Evolutionary conservation across 352 stramenopile species (phyloP), one percentile per base, ranked within the genome.

Genomic region (Saprolegnia parasitica): DNA sequence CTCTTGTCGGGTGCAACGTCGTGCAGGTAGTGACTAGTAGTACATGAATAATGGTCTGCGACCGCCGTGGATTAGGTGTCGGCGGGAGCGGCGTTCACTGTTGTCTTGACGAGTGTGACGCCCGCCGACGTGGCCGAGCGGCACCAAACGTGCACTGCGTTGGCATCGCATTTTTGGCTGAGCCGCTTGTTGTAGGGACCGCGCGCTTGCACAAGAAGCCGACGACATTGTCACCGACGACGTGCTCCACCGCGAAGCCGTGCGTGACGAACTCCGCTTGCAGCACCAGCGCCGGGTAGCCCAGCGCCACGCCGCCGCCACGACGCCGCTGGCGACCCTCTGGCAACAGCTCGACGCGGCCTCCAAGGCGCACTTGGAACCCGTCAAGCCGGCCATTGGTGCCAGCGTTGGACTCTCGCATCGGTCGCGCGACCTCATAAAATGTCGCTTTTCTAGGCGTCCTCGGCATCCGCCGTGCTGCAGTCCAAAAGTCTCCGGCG

Each of bases 1-100:
- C 84, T 18, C 68, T 82, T 6, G 68, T 88, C n/a, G 84, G 84
- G 6, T 73, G 89, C 13, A 74, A 76, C 10, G 79, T 86, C 11
- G 80, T 74, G 6, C 84, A 91, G 55, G 50, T 63, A 57, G 8
- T 40, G 49, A 6, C 16, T 26, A 23, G 23, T 6, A 26, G 29
- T 61, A 35, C 61, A 21, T 45, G 16, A 46, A 18, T 24, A 18
- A 45, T 13, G 1, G 35, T 18, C 20, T 35, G 24, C 23, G n/a
- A 21, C 29, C 29, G 29, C 29, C 29, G 29, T 6, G 29, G 2
- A 35, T 35, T 68, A 70, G 63, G 47, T 70, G 21, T 21, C 63
- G 26, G 63, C 63, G n/a, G 63, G 63, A 3, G 37, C 40, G 21
- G 63, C 63, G n/a, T 70, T 70, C 46, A 63, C 63, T 4, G 29